These are phyloP conservation scores for Adiantum capillusveneris DNA, from an alignment of 75 land plant genomes.

Conservation along the genomic window DNA sequence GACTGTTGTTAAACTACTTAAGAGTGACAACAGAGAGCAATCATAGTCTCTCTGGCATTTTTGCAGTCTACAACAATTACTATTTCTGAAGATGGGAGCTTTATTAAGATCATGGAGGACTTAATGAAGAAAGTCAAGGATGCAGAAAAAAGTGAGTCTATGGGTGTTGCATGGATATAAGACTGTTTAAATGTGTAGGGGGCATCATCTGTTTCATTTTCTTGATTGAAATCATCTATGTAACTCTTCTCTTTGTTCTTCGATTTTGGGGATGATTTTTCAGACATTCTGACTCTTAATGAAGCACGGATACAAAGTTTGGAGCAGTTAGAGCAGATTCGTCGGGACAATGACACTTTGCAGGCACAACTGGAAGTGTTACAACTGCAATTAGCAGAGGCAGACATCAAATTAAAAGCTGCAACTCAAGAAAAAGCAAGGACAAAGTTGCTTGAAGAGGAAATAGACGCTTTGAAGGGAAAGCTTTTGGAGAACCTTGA, in stretches of 20 bases:
- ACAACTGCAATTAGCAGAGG: slow-evolving; percentile 66
- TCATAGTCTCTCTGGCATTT: too few relatives aligned
- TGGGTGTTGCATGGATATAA: too few relatives aligned
- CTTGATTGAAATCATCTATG: neutral
- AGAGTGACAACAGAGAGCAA: too few relatives aligned
- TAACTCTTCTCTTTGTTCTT: neutral
- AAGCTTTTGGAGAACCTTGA: slow-evolving; percentile 34
- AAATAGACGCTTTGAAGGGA: slow-evolving; percentile 38
- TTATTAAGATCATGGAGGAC: slow-evolving; percentile 20
- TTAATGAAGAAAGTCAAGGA: slow-evolving; percentile 73
- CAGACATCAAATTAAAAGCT: slow-evolving; percentile 59
- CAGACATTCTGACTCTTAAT: slow-evolving; percentile 83
- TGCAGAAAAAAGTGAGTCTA: slow-evolving; percentile 81
- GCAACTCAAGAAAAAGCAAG: slow-evolving; percentile 67
- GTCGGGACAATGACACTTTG: slow-evolving; percentile 56
- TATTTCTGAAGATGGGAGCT: too few relatives aligned
- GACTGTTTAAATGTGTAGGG: too few relatives aligned
- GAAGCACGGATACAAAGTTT: slow-evolving; percentile 70
- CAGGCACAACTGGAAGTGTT: slow-evolving; percentile 61
- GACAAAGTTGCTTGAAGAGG: slow-evolving; percentile 49
- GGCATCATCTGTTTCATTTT: neutral
- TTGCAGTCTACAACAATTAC: too few relatives aligned
- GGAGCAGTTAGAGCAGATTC: slow-evolving; percentile 63
- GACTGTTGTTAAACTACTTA: too few relatives aligned
- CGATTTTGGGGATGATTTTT: neutral